These are phyloP conservation scores for Chlamydomonas schloesseri DNA, from an alignment of 139 green algal species.

Conservation along the genomic window DNA sequence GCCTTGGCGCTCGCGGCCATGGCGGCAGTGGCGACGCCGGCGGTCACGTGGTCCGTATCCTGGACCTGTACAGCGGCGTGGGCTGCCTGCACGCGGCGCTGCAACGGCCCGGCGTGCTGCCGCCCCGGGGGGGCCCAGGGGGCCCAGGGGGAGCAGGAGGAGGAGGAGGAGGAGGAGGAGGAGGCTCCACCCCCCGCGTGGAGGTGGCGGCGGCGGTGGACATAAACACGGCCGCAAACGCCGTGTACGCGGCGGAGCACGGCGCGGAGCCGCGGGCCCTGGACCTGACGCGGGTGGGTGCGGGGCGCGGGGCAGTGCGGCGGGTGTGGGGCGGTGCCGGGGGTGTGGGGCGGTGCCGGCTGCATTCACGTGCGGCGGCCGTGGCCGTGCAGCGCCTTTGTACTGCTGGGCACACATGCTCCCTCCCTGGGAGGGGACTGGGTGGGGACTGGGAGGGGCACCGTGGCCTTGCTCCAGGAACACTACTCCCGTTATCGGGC, in stretches of 20 bases:
- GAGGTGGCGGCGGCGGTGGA: constrained; percentile 3
- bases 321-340: too few species aligned
- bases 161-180: constrained; percentile 59
- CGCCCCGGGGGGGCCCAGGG: not conserved
- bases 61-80: constrained; percentile 83
- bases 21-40: too few species aligned
- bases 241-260: constrained; percentile 76
- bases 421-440: too few species aligned
- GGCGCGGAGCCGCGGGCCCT: constrained; percentile 11
- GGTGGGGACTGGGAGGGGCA: too few species aligned
- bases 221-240: constrained; percentile 64
- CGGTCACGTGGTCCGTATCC: not conserved
- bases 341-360: too few species aligned
- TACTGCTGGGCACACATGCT: too few species aligned
- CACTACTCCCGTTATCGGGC: too few species aligned
- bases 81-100: constrained; percentile 69
- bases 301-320: too few species aligned
- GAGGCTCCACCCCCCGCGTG: not conserved
- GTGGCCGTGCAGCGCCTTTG: too few species aligned
- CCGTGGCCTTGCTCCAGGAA: too few species aligned
- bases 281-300: constrained; percentile 35
- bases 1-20: too few species aligned
- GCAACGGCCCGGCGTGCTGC: not conserved
- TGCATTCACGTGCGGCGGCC: too few species aligned
- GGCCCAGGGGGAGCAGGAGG: constrained; percentile 31